Evolutionary conservation across 148 eudicot species (phyloP).

Genomic region (Nyssa sinensis): DNA sequence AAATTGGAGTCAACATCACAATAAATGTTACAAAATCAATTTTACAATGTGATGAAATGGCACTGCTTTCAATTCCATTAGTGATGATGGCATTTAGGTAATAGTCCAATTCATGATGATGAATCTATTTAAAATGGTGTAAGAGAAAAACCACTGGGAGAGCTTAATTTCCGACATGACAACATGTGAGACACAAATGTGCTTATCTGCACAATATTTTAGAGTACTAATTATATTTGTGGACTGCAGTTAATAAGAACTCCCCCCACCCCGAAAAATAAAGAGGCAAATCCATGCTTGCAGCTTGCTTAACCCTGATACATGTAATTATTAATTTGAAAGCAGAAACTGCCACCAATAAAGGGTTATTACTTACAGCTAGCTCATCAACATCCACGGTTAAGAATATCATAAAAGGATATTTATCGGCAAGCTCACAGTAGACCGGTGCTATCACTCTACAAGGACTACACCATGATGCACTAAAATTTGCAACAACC

Average conservation of each 20-base stretch:
- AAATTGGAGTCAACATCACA: too few relatives aligned
- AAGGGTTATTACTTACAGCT: slow-evolving; percentile 47
- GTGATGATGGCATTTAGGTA: too few relatives aligned
- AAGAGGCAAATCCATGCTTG: too few relatives aligned
- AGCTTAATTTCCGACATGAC: not conserved
- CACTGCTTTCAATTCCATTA: not conserved
- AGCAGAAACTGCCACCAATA: not conserved
- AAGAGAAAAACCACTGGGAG: not conserved
- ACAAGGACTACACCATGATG: slow-evolving; percentile 72
- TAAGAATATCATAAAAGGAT: slow-evolving; percentile 50
- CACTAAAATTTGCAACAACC: slow-evolving; percentile 72
- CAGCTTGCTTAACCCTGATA: too few relatives aligned
- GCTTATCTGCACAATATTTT: too few relatives aligned
- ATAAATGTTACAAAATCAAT: too few relatives aligned
- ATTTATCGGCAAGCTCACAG: slow-evolving; percentile 61
- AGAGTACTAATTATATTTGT: too few relatives aligned
- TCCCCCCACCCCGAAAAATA: too few relatives aligned
- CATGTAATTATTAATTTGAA: not conserved
- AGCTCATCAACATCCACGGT: slow-evolving; percentile 72
- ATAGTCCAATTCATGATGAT: too few relatives aligned
- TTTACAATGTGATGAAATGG: too few relatives aligned
- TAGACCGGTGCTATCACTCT: slow-evolving; percentile 50
- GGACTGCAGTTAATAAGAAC: too few relatives aligned
- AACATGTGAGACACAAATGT: not conserved
- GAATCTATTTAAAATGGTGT: not conserved